Evolutionary conservation across 1,284 basidiomycete species (phyloP).

Genomic region (Naganishia cerealis): DNA sequence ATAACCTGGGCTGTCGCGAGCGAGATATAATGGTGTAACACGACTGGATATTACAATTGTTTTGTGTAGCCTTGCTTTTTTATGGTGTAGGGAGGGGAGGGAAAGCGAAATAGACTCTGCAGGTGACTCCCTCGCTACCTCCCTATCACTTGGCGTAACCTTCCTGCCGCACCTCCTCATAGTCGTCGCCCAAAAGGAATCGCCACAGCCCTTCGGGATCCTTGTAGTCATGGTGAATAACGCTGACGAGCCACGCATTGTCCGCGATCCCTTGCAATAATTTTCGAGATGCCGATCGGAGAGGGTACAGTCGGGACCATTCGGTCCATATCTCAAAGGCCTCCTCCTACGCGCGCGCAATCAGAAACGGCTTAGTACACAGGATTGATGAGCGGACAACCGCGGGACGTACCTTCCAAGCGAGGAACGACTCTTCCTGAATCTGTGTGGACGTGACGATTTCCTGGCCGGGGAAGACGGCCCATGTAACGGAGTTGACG

Average conservation of each 20-base stretch:
- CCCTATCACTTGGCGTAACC: background rate
- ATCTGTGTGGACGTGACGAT: conserved; percentile 98
- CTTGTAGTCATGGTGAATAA: conserved; percentile 94
- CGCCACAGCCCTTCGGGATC: conserved; percentile 76
- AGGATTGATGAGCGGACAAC: background rate
- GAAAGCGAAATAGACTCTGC: too few species aligned
- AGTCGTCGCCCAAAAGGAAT: conserved; percentile 62
- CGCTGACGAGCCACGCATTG: conserved; percentile 83
- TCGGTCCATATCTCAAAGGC: conserved; percentile 95
- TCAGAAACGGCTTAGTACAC: background rate
- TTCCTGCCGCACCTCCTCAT: conserved; percentile 8
- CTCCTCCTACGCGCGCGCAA: conserved; percentile 68
- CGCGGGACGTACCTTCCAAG: conserved; percentile 74
- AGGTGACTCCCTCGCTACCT: too few species aligned
- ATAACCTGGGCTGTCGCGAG: too few species aligned
- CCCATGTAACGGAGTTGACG: conserved; percentile 99
- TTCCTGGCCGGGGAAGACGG: conserved; percentile 97
- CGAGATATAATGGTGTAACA: too few species aligned
- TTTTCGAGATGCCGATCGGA: conserved; percentile 68
- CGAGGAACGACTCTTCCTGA: conserved; percentile 93
- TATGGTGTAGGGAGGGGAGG: too few species aligned
- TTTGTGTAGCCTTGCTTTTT: too few species aligned
- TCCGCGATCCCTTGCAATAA: conserved; percentile 71
- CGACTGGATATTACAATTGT: too few species aligned
- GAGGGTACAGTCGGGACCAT: conserved; percentile 85